phyloP scores from a whole-genome alignment of 78 protist genomes.

The Dictyostelium firmibasis region DNA sequence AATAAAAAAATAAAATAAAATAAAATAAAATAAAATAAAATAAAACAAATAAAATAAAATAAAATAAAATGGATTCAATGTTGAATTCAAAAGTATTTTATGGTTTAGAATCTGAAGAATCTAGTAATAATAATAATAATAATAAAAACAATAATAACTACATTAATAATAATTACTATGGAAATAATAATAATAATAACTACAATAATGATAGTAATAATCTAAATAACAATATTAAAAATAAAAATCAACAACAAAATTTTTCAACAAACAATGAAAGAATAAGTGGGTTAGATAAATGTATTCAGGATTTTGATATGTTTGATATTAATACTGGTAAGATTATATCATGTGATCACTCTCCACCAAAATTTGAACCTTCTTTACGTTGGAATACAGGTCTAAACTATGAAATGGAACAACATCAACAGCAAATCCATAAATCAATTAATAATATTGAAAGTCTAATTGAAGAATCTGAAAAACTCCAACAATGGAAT shows the following conservation, averaged over 20 bases:
- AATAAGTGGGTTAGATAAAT: not conserved
- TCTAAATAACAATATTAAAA: not conserved
- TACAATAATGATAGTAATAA: not conserved
- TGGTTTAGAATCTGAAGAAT: not conserved
- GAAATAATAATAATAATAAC: not conserved
- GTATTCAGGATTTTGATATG: slow-evolving; percentile 16
- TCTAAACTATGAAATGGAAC: not conserved
- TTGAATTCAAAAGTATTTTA: not conserved
- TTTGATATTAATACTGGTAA: slow-evolving; percentile 51
- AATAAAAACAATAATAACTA: not conserved
- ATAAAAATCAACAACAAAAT: not conserved
- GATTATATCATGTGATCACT: slow-evolving; percentile 5
- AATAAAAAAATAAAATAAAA: too few relatives aligned
- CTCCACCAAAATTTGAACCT: not conserved
- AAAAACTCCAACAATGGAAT: not conserved
- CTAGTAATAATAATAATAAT: not conserved
- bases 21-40: too few relatives aligned
- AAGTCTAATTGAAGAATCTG: not conserved
- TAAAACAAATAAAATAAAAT: not conserved
- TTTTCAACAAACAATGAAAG: not conserved
- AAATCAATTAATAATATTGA: not conserved
- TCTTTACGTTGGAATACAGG: slow-evolving; percentile 27
- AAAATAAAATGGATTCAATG: not conserved
- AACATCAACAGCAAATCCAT: slow-evolving; percentile 7
- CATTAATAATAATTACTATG: not conserved